Evolutionary conservation across 208 protist species (phyloP), one percentile per base, ranked within the genome.

Genomic region (Porcisia hertigi): DNA sequence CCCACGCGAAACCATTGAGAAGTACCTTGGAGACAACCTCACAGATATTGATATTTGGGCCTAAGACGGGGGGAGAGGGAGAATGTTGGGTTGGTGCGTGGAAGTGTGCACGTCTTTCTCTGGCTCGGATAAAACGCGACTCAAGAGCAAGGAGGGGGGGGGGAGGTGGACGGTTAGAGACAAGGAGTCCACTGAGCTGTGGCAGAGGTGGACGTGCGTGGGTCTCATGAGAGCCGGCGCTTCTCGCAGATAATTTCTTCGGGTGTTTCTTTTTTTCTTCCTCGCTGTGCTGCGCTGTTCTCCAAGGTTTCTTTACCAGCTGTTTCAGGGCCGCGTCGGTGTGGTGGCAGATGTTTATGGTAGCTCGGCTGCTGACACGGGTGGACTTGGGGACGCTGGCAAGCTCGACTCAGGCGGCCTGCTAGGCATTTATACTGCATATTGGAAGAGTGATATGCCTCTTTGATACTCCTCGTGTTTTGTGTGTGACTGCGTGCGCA

Each of bases 21-120:
- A 78, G 30, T 98, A 97, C 71, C 90, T 97, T 69, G 86, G 85
- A 39, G 93, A 97, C 66, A 74, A 94, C 70, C 83, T 96, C 58
- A 87, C 91, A 75, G 91, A 97, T 63, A 93, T 96, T 76, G 90
- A 95, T 49, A 87, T 93, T 63, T 97, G 94, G 94, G 89, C 86
- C 36, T 97, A 91, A 82, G 63, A 65, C 25, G 43, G n/a, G 1
- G 25, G 36, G 23, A 11, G n/a, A 2, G 39, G 36, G 41, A 36
- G 18, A 0, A 39, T 47, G 43, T 36, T 3, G 47, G 11, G 11
- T 14, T 12, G 47, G 1, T 52, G 47, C 5, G 47, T 52, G 47
- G 11, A 52, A 12, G 47, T 52, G 47, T 52, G 47, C 47, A 52
- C 11, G 47, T 52, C 47, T 14, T 52, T 52, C 8, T 52, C 47